These are phyloP conservation scores for Sporothrix globosa DNA, from an alignment of 2,329 filamentous ascomycete species.

Conservation along the genomic window DNA sequence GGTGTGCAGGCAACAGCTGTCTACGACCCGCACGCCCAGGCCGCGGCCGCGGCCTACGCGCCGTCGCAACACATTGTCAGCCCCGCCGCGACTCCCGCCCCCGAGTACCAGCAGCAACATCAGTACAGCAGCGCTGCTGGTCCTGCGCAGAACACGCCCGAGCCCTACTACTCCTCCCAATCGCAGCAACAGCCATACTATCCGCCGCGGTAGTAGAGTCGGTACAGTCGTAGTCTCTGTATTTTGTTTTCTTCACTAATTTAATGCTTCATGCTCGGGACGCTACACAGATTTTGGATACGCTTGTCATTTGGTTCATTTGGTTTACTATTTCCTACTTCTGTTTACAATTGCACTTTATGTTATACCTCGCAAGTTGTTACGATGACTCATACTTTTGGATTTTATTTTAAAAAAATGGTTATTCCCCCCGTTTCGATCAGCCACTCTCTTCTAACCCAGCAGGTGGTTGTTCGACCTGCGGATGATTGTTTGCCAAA, in stretches of 20 bases:
- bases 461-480: no score
- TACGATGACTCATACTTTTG: neutral
- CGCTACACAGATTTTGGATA: constrained; percentile 1
- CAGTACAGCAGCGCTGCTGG: neutral
- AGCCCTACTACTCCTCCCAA: constrained; percentile 17
- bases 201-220: constrained; percentile 13
- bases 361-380: constrained; percentile 16
- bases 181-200: constrained; percentile 28
- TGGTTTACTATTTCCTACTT: neutral
- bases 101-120: constrained; percentile 23
- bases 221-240: neutral
- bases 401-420: neutral
- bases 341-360: neutral
- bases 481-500: no score
- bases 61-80: constrained; percentile 12
- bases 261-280: neutral
- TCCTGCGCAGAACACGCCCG: constrained; percentile 11
- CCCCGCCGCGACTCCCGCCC: neutral
- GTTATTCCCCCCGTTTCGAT: no score
- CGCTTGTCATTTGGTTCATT: neutral
- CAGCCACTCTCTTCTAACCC: no score
- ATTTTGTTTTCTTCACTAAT: neutral
- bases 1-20: neutral
- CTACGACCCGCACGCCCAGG: constrained; percentile 19
- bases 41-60: neutral